A percentile compares a stretch with the other conserved stretches of the same genome.
phyloP scores from a whole-genome alignment of 2,329 filamentous ascomycete genomes.

The Ascomycota sp. region DNA sequence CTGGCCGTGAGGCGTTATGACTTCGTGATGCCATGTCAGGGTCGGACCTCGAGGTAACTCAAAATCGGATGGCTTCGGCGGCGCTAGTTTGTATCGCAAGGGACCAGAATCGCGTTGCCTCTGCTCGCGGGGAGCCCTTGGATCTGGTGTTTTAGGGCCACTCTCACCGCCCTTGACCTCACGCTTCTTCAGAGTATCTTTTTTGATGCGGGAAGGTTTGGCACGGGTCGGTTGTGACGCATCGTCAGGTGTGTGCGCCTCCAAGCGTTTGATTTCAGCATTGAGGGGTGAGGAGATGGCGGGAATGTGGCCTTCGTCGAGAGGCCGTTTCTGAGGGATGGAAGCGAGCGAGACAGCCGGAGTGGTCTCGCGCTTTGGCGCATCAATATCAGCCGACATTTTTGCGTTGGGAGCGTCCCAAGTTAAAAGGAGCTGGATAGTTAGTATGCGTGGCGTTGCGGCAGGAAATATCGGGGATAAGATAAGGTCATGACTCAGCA shows the following conservation, averaged over 20 bases:
- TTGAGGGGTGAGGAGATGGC: conserved; percentile 58
- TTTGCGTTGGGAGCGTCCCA: too few species aligned
- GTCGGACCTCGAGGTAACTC: conserved; percentile 36
- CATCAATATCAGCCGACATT: conserved; percentile 17
- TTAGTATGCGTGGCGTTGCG: too few species aligned
- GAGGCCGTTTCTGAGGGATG: conserved; percentile 42
- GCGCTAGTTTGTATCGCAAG: conserved; percentile 41
- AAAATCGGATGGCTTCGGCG: conserved; percentile 41
- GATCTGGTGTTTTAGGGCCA: conserved; percentile 35
- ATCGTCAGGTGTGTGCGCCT: conserved; percentile 22
- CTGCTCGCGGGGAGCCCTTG: conserved; percentile 20
- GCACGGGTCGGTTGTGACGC: conserved; percentile 14
- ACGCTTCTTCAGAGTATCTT: conserved; percentile 48
- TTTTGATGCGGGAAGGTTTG: conserved; percentile 32
- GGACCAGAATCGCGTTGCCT: conserved; percentile 26
- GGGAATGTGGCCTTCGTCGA: conserved; percentile 51
- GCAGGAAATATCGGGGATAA: too few species aligned
- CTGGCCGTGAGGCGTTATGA: conserved; percentile 26
- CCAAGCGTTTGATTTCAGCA: conserved; percentile 30
- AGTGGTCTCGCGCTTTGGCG: conserved; percentile 20
- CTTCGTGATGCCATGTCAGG: conserved; percentile 33
- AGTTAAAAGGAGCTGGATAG: too few species aligned
- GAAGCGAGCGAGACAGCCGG: conserved; percentile 20
- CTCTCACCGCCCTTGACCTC: conserved; percentile 38
- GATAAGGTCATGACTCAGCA: too few species aligned